A percentile compares a stretch with the other conserved stretches of the same genome.
Evolutionary conservation across 2,329 filamentous ascomycete species (phyloP).

Genomic region (Aspergillus fischeri): DNA sequence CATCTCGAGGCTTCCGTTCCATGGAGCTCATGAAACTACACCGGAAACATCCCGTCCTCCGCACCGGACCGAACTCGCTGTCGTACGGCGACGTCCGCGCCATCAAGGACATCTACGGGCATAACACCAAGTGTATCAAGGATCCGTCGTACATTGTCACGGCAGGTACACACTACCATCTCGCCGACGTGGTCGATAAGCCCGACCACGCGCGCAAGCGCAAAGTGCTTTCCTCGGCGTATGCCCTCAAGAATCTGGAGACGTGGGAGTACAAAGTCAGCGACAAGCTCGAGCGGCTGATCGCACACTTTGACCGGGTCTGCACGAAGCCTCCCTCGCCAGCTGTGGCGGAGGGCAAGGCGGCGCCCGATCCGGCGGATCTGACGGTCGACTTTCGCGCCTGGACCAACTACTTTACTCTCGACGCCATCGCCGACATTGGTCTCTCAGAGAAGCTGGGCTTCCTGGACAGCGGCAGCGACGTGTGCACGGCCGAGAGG

Average conservation of each 20-base stretch:
- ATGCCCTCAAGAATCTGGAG: slow-evolving; percentile 52
- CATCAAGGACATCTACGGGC: slow-evolving; percentile 51
- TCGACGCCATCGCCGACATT: slow-evolving; percentile 56
- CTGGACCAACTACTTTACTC: slow-evolving; percentile 54
- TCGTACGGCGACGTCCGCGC: slow-evolving; percentile 42
- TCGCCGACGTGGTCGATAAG: slow-evolving; percentile 52
- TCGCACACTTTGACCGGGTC: slow-evolving; percentile 44
- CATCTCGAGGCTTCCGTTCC: slow-evolving; percentile 43
- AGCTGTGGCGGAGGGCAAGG: slow-evolving; percentile 6
- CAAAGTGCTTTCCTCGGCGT: slow-evolving; percentile 48
- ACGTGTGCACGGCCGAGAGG: slow-evolving; percentile 41
- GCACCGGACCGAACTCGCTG: slow-evolving; percentile 45
- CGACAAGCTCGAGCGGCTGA: slow-evolving; percentile 46
- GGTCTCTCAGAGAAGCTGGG: slow-evolving; percentile 50
- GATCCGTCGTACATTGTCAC: slow-evolving; percentile 46
- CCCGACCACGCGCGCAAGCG: slow-evolving; percentile 51
- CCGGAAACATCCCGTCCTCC: slow-evolving; percentile 44
- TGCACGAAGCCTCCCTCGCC: slow-evolving; percentile 28
- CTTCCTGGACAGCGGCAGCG: slow-evolving; percentile 49
- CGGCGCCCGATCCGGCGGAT: slow-evolving; percentile 17
- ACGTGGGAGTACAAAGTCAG: slow-evolving; percentile 54
- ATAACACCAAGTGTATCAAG: slow-evolving; percentile 50
- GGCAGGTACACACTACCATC: slow-evolving; percentile 48
- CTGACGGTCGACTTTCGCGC: slow-evolving; percentile 47
- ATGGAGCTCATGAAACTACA: slow-evolving; percentile 43